Evolutionary conservation across 2,329 filamentous ascomycete species (phyloP).

Genomic region (Microdochium bolleyi): DNA sequence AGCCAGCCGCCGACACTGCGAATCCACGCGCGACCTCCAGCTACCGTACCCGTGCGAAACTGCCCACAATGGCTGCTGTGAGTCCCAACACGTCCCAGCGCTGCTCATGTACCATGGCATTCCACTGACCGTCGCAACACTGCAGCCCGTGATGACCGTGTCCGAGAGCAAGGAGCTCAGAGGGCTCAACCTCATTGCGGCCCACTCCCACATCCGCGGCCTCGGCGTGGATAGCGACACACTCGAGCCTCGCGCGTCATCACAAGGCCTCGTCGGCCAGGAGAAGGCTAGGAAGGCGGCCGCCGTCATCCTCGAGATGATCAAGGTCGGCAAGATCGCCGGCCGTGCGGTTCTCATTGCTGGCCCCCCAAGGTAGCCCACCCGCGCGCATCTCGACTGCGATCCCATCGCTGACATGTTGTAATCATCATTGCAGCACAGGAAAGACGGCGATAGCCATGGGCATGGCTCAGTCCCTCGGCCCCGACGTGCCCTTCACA

Average conservation of each 20-base stretch:
- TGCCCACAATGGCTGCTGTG: slow-evolving; percentile 28
- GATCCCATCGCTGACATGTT: not conserved
- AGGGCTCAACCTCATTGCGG: slow-evolving; percentile 93
- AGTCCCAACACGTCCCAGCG: slow-evolving; percentile 15
- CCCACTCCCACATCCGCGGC: slow-evolving; percentile 95
- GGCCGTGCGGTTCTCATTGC: slow-evolving; percentile 91
- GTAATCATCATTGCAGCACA: slow-evolving; percentile 49
- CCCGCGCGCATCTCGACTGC: not conserved
- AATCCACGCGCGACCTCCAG: not conserved
- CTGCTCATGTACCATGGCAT: not conserved
- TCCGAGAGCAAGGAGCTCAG: slow-evolving; percentile 94
- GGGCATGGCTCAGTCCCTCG: slow-evolving; percentile 96
- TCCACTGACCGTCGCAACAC: not conserved
- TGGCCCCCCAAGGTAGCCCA: slow-evolving; percentile 68
- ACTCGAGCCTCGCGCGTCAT: slow-evolving; percentile 74
- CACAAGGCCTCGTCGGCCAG: slow-evolving; percentile 92
- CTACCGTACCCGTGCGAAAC: not conserved
- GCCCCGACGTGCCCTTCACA: slow-evolving; percentile 91
- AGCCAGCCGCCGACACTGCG: not conserved
- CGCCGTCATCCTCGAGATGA: slow-evolving; percentile 96
- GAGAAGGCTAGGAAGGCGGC: slow-evolving; percentile 95
- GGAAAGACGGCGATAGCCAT: slow-evolving; percentile 98
- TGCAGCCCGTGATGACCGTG: slow-evolving; percentile 62
- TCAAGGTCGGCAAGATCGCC: slow-evolving; percentile 97
- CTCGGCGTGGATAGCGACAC: slow-evolving; percentile 89